Evolutionary conservation across 1,284 basidiomycete species (phyloP).

Genomic region (Sanguinoderma infundibulare): DNA sequence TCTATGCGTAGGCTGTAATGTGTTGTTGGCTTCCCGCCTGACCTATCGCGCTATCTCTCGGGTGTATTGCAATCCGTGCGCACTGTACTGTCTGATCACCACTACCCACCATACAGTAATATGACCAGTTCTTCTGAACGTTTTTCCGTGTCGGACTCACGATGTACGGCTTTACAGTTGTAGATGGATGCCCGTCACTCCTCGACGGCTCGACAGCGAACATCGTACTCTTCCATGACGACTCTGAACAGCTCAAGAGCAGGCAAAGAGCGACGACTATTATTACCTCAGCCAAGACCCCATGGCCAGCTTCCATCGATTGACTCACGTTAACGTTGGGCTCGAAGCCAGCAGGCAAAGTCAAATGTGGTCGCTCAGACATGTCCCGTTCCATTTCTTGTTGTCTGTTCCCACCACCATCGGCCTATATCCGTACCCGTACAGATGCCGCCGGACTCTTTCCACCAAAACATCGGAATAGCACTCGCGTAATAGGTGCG

Average conservation of each 20-base stretch:
- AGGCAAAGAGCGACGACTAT: background rate
- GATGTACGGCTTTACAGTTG: background rate
- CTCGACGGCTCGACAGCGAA: no score
- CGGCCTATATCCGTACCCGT: slow-evolving; percentile 2
- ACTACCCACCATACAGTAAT: background rate
- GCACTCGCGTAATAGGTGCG: background rate
- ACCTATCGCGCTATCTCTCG: background rate
- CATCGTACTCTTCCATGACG: background rate
- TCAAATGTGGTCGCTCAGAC: background rate
- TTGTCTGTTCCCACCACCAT: slow-evolving; percentile 2
- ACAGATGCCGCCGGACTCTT: background rate
- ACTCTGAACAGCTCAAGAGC: background rate
- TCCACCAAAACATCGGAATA: background rate
- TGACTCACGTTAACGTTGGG: slow-evolving; percentile 9
- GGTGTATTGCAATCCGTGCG: background rate
- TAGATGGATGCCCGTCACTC: background rate
- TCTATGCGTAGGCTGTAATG: slow-evolving; percentile 7
- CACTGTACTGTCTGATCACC: slow-evolving; percentile 1
- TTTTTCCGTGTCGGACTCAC: background rate
- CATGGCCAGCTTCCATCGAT: slow-evolving; percentile 14
- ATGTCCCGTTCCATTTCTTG: background rate
- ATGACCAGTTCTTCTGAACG: background rate
- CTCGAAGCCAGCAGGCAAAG: background rate
- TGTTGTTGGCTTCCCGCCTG: background rate
- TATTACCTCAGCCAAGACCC: no score